phyloP scores from a whole-genome alignment of 1,139 yeast genomes.

The Taphrina confusa region DNA sequence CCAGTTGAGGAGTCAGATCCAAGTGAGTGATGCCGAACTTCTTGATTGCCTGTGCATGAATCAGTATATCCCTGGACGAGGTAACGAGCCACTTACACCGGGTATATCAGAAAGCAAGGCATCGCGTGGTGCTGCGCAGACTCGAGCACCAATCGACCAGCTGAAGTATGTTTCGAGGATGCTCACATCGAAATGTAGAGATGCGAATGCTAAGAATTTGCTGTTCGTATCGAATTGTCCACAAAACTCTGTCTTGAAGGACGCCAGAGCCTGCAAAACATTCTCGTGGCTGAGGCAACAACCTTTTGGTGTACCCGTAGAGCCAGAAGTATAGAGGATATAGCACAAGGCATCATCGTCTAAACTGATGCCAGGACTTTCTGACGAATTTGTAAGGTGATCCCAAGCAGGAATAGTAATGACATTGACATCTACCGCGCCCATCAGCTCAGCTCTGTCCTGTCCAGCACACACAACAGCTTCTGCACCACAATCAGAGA shows the following conservation, averaged over 20 bases:
- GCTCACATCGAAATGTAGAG: slow-evolving; percentile 43
- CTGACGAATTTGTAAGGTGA: neutral
- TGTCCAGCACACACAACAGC: slow-evolving; percentile 5
- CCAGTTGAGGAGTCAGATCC: slow-evolving; percentile 43
- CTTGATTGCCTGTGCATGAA: slow-evolving; percentile 10
- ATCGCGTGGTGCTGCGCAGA: slow-evolving; percentile 41
- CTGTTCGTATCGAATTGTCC: slow-evolving; percentile 39
- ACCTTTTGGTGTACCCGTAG: slow-evolving; percentile 76
- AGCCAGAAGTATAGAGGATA: slow-evolving; percentile 60
- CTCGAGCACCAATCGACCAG: slow-evolving; percentile 42
- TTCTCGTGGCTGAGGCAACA: slow-evolving; percentile 61
- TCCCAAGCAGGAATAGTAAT: neutral
- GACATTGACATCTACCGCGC: slow-evolving; percentile 3
- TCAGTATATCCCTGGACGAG: neutral
- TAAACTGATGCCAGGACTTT: neutral
- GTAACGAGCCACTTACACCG: slow-evolving; percentile 13
- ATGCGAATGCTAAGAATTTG: slow-evolving; percentile 41
- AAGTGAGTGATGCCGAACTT: slow-evolving; percentile 40
- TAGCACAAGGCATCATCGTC: slow-evolving; percentile 38
- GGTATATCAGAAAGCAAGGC: slow-evolving; percentile 39
- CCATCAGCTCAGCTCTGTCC: neutral
- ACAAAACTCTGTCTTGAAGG: slow-evolving; percentile 40
- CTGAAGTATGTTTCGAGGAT: slow-evolving; percentile 43
- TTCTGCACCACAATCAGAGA: slow-evolving; percentile 35
- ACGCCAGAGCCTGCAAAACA: slow-evolving; percentile 48